phyloP scores from a whole-genome alignment of 225 moss, liverwort and hornwort genomes.

The Climacium dendroides region DNA sequence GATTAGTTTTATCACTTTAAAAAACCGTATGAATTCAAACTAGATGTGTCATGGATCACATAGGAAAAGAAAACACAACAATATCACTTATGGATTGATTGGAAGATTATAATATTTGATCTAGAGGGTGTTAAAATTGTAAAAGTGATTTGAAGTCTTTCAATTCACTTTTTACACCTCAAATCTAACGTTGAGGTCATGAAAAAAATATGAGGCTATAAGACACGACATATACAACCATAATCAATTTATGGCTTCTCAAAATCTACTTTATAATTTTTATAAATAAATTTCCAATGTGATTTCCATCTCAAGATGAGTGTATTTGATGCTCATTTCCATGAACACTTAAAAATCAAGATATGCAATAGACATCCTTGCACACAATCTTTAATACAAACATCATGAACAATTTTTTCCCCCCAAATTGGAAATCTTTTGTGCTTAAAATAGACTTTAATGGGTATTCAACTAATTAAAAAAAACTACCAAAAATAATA shows the following conservation, averaged over 20 bases:
- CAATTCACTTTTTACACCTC: neutral
- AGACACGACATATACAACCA: neutral
- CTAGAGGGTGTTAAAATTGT: neutral
- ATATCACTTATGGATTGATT: neutral
- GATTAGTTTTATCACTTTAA: neutral
- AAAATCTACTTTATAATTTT: neutral
- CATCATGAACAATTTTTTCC: neutral
- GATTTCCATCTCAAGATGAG: neutral
- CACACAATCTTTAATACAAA: neutral
- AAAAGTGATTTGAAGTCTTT: neutral
- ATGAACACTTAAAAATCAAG: neutral
- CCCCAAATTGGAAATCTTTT: neutral
- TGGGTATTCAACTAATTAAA: neutral
- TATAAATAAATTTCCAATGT: neutral
- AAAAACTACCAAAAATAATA: neutral
- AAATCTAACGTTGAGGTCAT: neutral
- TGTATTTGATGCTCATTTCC: neutral
- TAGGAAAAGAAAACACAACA: neutral
- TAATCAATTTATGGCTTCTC: neutral
- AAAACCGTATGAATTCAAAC: fast-evolving
- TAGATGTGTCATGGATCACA: neutral
- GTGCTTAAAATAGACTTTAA: too few species aligned
- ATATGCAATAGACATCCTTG: neutral
- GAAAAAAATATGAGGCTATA: neutral
- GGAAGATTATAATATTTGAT: neutral